Evolutionary conservation across 305 asterid genomes (phyloP).

Genomic region (Nicotiana rustica): DNA sequence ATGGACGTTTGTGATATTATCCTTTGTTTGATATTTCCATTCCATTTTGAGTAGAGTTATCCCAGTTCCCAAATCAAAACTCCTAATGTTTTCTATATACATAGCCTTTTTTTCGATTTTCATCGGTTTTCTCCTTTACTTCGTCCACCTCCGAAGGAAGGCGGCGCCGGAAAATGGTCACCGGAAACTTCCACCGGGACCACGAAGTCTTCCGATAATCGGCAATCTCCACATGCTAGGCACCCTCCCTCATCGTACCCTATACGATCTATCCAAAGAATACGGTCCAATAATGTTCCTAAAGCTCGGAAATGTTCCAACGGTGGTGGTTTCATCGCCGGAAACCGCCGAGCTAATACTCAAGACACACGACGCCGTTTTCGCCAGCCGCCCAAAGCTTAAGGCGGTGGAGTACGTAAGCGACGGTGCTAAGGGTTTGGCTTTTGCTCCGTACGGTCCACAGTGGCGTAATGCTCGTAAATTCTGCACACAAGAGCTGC

Average conservation of each 20-base stretch:
- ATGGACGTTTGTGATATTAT: no score
- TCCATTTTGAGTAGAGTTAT: no score
- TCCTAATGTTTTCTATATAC: no score
- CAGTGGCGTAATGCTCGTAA: constrained; percentile 28
- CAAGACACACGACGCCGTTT: constrained; percentile 30
- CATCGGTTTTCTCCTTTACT: neutral
- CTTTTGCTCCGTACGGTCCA: constrained; percentile 26
- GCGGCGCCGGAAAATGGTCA: neutral
- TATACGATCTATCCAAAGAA: constrained; percentile 8
- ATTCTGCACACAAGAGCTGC: constrained; percentile 26
- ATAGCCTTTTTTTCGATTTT: neutral
- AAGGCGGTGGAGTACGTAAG: neutral
- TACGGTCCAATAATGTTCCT: constrained; percentile 34
- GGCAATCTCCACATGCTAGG: constrained; percentile 35
- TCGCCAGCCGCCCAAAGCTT: constrained; percentile 34
- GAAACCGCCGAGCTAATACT: constrained; percentile 30
- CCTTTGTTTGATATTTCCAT: no score
- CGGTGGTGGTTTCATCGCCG: constrained; percentile 24
- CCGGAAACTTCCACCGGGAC: constrained; percentile 31
- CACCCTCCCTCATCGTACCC: constrained; percentile 31
- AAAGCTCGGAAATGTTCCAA: constrained; percentile 20
- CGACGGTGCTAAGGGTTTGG: constrained; percentile 34
- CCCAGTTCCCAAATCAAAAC: no score
- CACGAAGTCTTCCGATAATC: constrained; percentile 31
- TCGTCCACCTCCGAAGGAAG: constrained; percentile 9